Base-by-base conservation (phyloP, 2,329 filamentous ascomycete species). In the Penicillium sclerotiorum region DNA sequence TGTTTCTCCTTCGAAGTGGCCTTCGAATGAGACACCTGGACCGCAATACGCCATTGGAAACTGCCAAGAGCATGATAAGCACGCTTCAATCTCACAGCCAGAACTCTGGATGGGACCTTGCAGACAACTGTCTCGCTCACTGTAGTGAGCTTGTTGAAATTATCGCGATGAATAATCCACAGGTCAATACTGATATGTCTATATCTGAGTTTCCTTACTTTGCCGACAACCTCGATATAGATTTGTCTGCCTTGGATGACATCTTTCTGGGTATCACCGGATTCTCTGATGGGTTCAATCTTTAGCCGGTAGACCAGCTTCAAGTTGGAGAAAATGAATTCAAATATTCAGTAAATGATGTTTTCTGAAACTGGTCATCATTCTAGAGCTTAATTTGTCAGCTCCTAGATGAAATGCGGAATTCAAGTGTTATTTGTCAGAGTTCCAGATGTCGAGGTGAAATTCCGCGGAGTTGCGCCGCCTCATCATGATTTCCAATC, bases 51-150 rank as follows among this genome's bases (percentile, higher is more conserved):
- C 75, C 75, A 0, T 62, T 80, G 8, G 63, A 64, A n/a, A 69
- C 79, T 45, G 75, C 77, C 0, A 67, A 63, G 5, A 71, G 75
- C 17, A 65, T 80, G 9, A 62, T 80, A 3, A 52, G 55, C 2
- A 62, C 70, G 1, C 63, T 81, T 12, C 68, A 66, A 11, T 52
- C 56, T 0, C 75, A 79, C 37, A 71, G 70, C 2, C 64, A 73
- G 15, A 60, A 66, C 5, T 65, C 63, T 36, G 65, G 58, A 0
- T 82, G 80, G 79, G 79, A 82, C 50, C 62, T 82, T 1, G 78
- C 71, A 0, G 77, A 81, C 40, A 69, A 78, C 4, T 81, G 78
- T 50, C 61, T 82, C 1, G 68, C 71, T 0, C 75, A 80, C 40
- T 75, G 79, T 52, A 63, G 68, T 5, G 77, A 79, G 9, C 60